Conservation (phyloP, 2,329 filamentous ascomycete species). For the Zasmidium citrigriseum region DNA sequence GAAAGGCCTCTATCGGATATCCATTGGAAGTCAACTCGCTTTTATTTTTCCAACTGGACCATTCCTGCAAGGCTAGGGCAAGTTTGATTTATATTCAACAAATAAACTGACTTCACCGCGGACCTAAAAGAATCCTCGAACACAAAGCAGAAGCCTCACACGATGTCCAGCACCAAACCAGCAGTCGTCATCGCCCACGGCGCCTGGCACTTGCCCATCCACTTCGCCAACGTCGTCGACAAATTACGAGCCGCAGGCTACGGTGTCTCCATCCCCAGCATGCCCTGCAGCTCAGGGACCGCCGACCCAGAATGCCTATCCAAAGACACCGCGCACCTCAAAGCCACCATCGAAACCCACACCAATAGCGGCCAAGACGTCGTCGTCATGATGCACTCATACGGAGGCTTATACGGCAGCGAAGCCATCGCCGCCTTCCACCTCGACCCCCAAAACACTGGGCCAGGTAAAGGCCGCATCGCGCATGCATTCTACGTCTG, state of each 20-base stretch:
- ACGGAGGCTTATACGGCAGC: constrained; percentile 33
- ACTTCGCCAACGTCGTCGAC: constrained; percentile 5
- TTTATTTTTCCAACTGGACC: too few relatives aligned
- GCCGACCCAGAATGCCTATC: constrained; percentile 6
- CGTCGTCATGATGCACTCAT: constrained; percentile 33
- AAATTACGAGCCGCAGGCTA: constrained; percentile 10
- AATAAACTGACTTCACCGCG: too few relatives aligned
- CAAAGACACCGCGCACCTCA: constrained; percentile 8
- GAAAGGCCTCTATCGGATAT: too few relatives aligned
- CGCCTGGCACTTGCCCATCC: constrained; percentile 12
- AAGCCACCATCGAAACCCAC: constrained; percentile 18
- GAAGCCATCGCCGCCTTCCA: constrained; percentile 25
- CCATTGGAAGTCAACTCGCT: too few relatives aligned
- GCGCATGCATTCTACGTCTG: constrained; percentile 14
- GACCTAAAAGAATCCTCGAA: too few relatives aligned
- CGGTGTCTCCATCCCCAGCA: constrained; percentile 8
- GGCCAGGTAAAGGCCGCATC: constrained; percentile 4
- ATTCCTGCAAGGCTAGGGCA: too few relatives aligned
- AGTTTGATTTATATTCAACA: too few relatives aligned
- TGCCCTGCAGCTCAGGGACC: constrained; percentile 1
- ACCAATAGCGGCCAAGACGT: constrained; percentile 26
- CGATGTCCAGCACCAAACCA: constrained; percentile 5
- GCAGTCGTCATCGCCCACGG: constrained; percentile 14
- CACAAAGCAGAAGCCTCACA: too few relatives aligned
- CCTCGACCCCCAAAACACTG: background rate